Conservation (phyloP, 2,329 filamentous ascomycete genomes). For the Dactylonectria estremocensis region DNA sequence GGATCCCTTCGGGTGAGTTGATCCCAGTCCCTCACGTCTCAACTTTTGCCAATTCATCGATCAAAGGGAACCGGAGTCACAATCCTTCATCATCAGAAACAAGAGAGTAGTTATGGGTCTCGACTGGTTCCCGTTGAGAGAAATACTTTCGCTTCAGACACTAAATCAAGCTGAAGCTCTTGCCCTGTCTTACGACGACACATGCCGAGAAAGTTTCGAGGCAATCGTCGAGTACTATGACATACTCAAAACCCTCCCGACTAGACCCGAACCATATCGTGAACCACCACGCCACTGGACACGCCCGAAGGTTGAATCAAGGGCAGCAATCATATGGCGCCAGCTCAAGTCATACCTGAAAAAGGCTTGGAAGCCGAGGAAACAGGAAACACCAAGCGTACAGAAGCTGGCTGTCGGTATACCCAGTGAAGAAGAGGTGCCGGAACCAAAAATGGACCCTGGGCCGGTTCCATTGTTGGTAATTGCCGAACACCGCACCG, state of each 20-base stretch:
- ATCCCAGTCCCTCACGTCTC: neutral
- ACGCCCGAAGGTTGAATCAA: neutral
- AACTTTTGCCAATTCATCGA: neutral
- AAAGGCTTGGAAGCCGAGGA: neutral
- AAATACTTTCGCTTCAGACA: neutral
- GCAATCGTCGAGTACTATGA: neutral
- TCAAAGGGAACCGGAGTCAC: neutral
- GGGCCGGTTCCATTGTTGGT: neutral
- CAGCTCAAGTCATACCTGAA: neutral
- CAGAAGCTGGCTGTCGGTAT: no score
- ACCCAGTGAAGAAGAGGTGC: no score
- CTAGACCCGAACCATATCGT: neutral
- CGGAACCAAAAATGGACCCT: neutral
- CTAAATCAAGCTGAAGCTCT: neutral
- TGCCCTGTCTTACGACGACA: neutral
- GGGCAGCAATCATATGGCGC: neutral
- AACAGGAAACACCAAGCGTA: neutral
- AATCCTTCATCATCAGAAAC: neutral
- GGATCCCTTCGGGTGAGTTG: neutral
- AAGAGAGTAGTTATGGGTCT: neutral
- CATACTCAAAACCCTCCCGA: neutral
- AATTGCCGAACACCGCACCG: neutral
- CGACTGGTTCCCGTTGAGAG: neutral
- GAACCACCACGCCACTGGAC: neutral
- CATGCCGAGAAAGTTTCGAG: neutral